Evolutionary conservation across 305 asterid species (phyloP).

Genomic region (Fraxinus sp.): DNA sequence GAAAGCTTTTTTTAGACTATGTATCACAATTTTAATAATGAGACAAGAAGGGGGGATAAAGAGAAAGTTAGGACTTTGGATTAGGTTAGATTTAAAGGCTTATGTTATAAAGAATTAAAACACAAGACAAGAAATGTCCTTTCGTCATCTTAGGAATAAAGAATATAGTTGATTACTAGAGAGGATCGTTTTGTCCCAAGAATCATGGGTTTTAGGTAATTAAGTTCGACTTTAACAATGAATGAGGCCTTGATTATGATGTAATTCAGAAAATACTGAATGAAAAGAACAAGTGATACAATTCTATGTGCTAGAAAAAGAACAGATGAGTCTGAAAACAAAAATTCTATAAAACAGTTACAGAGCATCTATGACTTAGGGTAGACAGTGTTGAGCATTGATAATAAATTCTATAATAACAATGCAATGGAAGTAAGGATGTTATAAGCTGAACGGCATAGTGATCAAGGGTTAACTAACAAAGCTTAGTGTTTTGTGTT

Average conservation of each 20-base stretch:
- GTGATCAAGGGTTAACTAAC: neutral
- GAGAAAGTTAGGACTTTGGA: neutral
- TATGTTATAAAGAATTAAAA: neutral
- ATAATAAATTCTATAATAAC: neutral
- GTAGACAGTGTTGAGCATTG: neutral
- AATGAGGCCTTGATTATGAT: neutral
- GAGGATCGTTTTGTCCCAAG: neutral
- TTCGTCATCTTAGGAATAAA: neutral
- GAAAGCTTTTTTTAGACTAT: neutral
- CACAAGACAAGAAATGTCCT: neutral
- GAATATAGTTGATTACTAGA: neutral
- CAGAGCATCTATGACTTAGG: neutral
- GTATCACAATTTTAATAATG: neutral
- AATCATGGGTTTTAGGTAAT: neutral
- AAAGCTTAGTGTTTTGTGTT: neutral
- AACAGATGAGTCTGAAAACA: neutral
- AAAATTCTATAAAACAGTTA: neutral
- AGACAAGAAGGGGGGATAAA: neutral
- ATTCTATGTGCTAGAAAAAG: neutral
- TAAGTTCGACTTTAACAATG: neutral
- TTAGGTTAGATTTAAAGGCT: neutral
- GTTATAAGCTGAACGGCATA: neutral
- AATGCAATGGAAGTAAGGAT: neutral
- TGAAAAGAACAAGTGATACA: neutral
- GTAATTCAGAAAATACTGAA: neutral